These are phyloP conservation scores for Verticillium dahliae DNA, from an alignment of 2,329 filamentous ascomycete genomes.

Conservation along the genomic window DNA sequence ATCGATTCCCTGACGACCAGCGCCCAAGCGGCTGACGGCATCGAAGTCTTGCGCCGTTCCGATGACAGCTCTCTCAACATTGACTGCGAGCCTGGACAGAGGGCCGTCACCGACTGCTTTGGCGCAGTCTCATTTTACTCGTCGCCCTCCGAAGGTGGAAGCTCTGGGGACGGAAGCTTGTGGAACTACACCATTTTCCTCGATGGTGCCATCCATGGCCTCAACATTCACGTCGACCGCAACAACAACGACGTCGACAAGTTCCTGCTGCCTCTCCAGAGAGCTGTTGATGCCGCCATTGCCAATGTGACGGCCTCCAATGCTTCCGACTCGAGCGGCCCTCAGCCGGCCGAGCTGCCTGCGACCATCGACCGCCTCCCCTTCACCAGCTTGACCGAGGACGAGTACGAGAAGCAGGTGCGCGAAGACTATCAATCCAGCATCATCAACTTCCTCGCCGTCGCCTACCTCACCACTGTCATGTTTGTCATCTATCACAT, in stretches of 20 bases:
- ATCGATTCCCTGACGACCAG: slow-evolving; percentile 48
- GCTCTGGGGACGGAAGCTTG: slow-evolving; percentile 27
- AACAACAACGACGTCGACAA: slow-evolving; percentile 57
- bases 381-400: slow-evolving; percentile 29
- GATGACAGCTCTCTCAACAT: slow-evolving; percentile 20
- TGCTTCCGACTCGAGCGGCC: neutral
- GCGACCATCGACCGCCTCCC: slow-evolving; percentile 19
- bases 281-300: slow-evolving; percentile 61
- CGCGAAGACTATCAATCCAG: slow-evolving; percentile 55
- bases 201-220: slow-evolving; percentile 47
- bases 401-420: slow-evolving; percentile 48
- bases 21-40: slow-evolving; percentile 16
- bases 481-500: slow-evolving; percentile 67
- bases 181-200: slow-evolving; percentile 73
- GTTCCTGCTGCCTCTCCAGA: slow-evolving; percentile 62
- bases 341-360: neutral
- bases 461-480: slow-evolving; percentile 63
- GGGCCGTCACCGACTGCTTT: slow-evolving; percentile 65
- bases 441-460: slow-evolving; percentile 58
- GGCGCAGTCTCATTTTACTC: slow-evolving; percentile 66
- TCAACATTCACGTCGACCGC: slow-evolving; percentile 47
- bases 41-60: slow-evolving; percentile 15
- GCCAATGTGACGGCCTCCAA: slow-evolving; percentile 22
- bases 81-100: slow-evolving; percentile 51
- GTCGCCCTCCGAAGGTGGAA: slow-evolving; percentile 48